Evolutionary conservation across 306 rosid genomes (phyloP), one percentile per base, ranked within the genome.

Genomic region (Lotus japonicus): DNA sequence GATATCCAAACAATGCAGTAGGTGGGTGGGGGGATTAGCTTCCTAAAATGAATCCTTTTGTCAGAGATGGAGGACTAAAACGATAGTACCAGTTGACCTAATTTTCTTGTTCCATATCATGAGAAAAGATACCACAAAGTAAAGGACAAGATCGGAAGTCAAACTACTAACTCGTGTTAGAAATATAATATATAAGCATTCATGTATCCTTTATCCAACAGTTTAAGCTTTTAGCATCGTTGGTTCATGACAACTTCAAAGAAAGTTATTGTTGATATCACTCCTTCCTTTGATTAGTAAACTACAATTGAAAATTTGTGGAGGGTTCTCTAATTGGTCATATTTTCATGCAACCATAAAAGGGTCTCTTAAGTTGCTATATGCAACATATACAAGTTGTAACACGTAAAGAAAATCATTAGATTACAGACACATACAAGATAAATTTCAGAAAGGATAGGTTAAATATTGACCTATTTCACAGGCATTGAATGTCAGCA

Each of bases 401-500:
- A 68, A 7, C 7, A 5, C 9, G n/a, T 53, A 43, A 66, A 51
- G 57, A 70, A 48, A 62, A 77, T 39, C 64, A 42, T 12, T 17
- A 59, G 31, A 65, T 52, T 21, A 72, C 48, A 65, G 36, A 58
- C 36, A 64, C 2, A 18, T 0, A 1, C 4, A 19, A 44, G 59
- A 58, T 6, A 72, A 48, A 28, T 63, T 67, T 46, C 42, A 63
- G 11, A 11, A 52, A 52, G 28, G 26, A 62, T 11, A 18, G 43
- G 42, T 17, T 43, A 68, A 52, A 36, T 56, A 55, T 62, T 45
- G 80, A 92, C 97, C 97, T 92, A 88, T 92, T 75, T 89, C 95
- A 77, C 95, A 89, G 50, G 83, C 72, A 83, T 90, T 88, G 75
- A 86, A 88, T 35, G 96, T 89, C 53, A 92, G 84, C 66, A 89